A percentile compares a stretch with the other conserved stretches of the same genome.
These are phyloP conservation scores for Sporisorium graminicola DNA, from an alignment of 1,284 basidiomycete genomes.

Conservation along the genomic window DNA sequence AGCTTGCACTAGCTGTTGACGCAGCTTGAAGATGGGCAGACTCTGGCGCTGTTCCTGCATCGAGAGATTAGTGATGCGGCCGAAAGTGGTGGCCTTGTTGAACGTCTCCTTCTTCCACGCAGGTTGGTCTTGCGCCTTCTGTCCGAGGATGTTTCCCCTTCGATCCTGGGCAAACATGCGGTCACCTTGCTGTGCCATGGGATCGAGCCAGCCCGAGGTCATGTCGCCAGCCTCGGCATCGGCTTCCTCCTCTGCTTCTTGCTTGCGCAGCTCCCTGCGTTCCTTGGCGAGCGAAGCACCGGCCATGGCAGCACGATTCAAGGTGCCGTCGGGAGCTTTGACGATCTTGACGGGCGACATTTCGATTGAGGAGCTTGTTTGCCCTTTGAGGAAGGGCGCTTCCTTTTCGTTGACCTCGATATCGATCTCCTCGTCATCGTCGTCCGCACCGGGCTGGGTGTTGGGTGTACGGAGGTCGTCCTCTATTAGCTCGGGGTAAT, in stretches of 20 bases:
- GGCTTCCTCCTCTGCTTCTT: constrained; percentile 92
- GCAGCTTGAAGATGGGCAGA: constrained; percentile 94
- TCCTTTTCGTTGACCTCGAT: constrained; percentile 98
- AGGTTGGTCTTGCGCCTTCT: constrained; percentile 84
- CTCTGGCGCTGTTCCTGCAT: constrained; percentile 93
- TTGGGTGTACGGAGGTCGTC: constrained; percentile 61
- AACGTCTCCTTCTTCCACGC: constrained; percentile 93
- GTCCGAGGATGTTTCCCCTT: constrained; percentile 83
- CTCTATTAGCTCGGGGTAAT: constrained; percentile 96
- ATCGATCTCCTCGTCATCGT: constrained; percentile 80
- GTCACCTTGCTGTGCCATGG: constrained; percentile 90
- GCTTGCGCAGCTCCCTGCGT: constrained; percentile 89
- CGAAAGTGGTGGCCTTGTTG: constrained; percentile 96
- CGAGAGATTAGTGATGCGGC: constrained; percentile 88
- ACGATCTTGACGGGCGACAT: constrained; percentile 94
- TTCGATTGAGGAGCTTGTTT: constrained; percentile 93
- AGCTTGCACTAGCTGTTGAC: constrained; percentile 90
- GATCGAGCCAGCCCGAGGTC: constrained; percentile 95
- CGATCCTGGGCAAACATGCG: constrained; percentile 93
- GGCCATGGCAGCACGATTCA: constrained; percentile 94
- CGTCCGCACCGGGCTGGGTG: constrained; percentile 44
- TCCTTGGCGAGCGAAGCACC: constrained; percentile 95
- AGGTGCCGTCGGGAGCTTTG: constrained; percentile 75
- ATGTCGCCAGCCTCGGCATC: constrained; percentile 94
- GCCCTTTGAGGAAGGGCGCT: constrained; percentile 93